Percentiles rank a stretch among this genome's conserved stretches.
phyloP scores from a whole-genome alignment of 805 yeast genomes.

The Myxozyma monticola region DNA sequence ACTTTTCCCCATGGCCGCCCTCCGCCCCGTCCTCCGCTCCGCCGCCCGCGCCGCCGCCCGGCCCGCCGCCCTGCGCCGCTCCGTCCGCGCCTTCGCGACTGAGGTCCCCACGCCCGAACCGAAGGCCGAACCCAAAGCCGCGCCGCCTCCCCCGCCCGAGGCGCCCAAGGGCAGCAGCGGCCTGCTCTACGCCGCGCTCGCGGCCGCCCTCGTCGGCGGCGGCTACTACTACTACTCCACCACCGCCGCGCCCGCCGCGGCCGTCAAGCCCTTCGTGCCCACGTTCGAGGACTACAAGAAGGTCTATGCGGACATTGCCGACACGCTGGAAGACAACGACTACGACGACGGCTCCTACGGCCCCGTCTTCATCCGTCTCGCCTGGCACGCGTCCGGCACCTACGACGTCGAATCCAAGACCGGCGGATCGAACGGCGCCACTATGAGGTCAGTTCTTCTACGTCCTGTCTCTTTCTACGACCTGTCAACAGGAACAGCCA shows the following conservation, averaged over 20 bases:
- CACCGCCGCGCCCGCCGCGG: conserved; percentile 37
- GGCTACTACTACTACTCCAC: conserved; percentile 39
- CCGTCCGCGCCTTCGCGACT: conserved; percentile 8
- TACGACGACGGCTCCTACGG: conserved; percentile 70
- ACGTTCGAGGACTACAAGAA: conserved; percentile 62
- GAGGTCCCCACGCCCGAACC: conserved; percentile 11
- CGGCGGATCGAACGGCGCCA: conserved; percentile 56
- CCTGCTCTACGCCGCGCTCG: conserved; percentile 11
- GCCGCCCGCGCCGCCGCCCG: conserved; percentile 5
- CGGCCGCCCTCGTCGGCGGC: conserved; percentile 31
- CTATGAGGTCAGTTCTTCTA: conserved; percentile 52
- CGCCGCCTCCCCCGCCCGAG: conserved; percentile 5
- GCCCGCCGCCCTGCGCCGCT: conserved; percentile 2
- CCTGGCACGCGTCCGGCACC: conserved; percentile 87
- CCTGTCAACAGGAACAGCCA: too few species aligned
- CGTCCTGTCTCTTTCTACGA: conserved; percentile 37
- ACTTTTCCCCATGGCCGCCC: background rate
- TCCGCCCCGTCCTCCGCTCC: conserved; percentile 12
- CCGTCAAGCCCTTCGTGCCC: conserved; percentile 34
- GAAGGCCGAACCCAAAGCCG: conserved; percentile 9
- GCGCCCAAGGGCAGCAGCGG: conserved; percentile 7
- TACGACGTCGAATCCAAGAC: conserved; percentile 58
- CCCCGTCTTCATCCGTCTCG: conserved; percentile 73
- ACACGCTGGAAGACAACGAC: conserved; percentile 44
- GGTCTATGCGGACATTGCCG: conserved; percentile 48